Base-by-base conservation (phyloP, 352 stramenopile species). In the Pythium phragmiticola region DNA sequence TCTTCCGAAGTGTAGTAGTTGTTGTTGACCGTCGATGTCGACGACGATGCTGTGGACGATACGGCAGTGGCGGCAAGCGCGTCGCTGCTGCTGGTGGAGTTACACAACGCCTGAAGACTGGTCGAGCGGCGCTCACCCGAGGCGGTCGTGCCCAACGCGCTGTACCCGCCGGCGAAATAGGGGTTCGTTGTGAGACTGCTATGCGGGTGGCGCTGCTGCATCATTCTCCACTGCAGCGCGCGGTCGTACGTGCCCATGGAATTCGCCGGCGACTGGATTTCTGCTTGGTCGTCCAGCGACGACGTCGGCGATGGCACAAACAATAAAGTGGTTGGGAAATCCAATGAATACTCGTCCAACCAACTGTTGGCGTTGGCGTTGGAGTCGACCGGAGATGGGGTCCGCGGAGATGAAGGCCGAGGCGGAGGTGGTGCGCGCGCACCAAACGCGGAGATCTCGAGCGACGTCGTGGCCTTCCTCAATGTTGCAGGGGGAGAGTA, bases 171-270 rank as follows among this genome's bases (percentile, higher is more conserved):
- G 14, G 61, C 47, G 28, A 68, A 63, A 33, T 63, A 66, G 45
- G 59, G 36, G 36, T 55, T 65, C 23, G 21, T 33, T 34, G 55
- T 19, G 21, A 57, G 63, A 52, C 46, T 76, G 62, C 65, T 81
- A 42, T 61, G 55, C 37, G 65, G 34, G 47, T 71, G 59, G 50
- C 65, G 65, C 39, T 63, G 68, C 59, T 77, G 77, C 75, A 88
- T 80, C 47, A 72, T 63, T 57, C 75, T 70, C 73, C 80, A 73
- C 45, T 77, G 68, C n/a, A 70, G 61, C 26, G 80, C 60, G 37
- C 77, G 77, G 63, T 90, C 78, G 73, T 80, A 87, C 36, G 80
- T 84, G 45, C 77, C 81, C 78, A 89, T 87, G 12, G 45, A 54
- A 43, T 3, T 3, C 19, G 19, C 19, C 13, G 54, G 26, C 26